These are phyloP conservation scores for Trichoderma erinaceum DNA, from an alignment of 495 filamentous ascomycete species.

Conservation along the genomic window DNA sequence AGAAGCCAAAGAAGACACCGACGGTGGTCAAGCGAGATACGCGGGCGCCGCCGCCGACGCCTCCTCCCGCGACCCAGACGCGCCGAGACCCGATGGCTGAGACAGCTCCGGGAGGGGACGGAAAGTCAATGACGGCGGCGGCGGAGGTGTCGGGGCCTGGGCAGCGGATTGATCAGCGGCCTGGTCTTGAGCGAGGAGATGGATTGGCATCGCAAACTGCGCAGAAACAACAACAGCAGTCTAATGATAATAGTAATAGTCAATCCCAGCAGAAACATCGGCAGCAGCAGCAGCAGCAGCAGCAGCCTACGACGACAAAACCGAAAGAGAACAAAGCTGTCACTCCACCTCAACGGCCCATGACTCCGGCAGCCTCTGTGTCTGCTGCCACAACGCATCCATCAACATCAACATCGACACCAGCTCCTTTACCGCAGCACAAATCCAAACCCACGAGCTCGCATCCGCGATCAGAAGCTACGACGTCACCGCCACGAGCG, in stretches of 20 bases:
- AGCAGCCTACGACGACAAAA: background rate
- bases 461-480: background rate
- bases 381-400: background rate
- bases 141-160: background rate
- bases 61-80: background rate
- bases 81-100: constrained; percentile 3
- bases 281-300: background rate
- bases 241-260: too few relatives aligned
- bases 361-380: background rate
- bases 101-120: background rate
- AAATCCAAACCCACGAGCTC: background rate
- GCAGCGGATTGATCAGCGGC: too few relatives aligned
- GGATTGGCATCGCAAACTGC: background rate
- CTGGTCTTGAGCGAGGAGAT: too few relatives aligned
- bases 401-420: background rate
- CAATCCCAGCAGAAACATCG: background rate
- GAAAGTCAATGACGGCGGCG: background rate
- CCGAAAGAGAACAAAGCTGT: background rate
- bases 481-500: background rate
- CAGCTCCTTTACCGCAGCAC: background rate
- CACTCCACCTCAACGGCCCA: background rate
- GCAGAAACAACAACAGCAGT: background rate
- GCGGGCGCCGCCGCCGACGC: background rate
- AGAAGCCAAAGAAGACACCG: background rate
- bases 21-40: background rate